Base-by-base conservation (phyloP, 148 eudicot species). In the Spergularia bocconei region DNA sequence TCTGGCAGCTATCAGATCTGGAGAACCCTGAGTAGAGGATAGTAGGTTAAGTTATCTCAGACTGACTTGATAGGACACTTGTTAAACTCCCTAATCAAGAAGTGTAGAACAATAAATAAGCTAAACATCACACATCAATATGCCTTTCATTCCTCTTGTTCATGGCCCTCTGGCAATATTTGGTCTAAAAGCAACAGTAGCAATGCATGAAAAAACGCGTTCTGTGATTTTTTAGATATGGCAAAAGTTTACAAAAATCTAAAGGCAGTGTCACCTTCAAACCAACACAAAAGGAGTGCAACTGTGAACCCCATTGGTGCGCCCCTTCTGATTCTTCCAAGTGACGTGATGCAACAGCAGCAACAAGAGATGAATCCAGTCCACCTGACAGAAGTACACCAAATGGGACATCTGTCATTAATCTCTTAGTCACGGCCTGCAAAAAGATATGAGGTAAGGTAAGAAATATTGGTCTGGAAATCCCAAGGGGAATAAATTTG, bases 321-420 rank as follows among this genome's bases (percentile, higher is more conserved):
- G 89, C 87, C 33, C 86, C 96, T 78, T 84, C 91, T 44, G 88
- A 85, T 78, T 87, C 91, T 33, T 76, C 84, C 84, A 93, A 72
- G 78, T 89, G 84, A 73, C 97, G 98, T 59, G 92, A 86, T 25
- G 98, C 93, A 67, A 93, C 98, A 72, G 98, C 89, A 76, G 98
- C 98, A 78, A 93, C 98, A 79, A 93, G 93, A 61, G 98, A 93
- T 77, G 98, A 93, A 84, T 93, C 98, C 21, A 93, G 85, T 68
- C 98, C 98, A 33, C 98, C 98, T 8, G 98, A 93, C 64, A 93
- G 77, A 80, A 93, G 98, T 52, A 93, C 98, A 82, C 98, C 98
- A 79, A 93, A 93, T 53, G 98, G 98, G 67, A 93, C 98, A 78
- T 93, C 98, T 16, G 98, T 91, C 98, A 93, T 93, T 66, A 93